Evolutionary conservation across 1,284 basidiomycete genomes (phyloP).

Genomic region (Heterobasidion occidentale): DNA sequence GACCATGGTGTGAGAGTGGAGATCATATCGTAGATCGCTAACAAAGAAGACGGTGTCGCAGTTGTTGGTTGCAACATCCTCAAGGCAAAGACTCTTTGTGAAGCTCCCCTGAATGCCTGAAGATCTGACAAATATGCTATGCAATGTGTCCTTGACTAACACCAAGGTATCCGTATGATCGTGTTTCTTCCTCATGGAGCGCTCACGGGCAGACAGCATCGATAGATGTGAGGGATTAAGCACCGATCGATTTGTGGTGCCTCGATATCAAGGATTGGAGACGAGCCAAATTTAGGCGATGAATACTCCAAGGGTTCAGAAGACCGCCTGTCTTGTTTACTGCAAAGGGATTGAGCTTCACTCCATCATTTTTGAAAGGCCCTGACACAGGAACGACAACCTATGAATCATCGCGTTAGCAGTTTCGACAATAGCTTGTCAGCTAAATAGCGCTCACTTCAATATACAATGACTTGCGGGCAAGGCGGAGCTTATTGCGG

Average conservation of each 20-base stretch:
- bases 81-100: neutral
- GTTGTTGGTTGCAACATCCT: neutral
- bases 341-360: conserved; percentile 25
- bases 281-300: conserved; percentile 29
- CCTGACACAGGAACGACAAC: conserved; percentile 18
- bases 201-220: conserved; percentile 24
- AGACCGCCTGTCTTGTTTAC: conserved; percentile 12
- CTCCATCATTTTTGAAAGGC: conserved; percentile 18
- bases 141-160: conserved; percentile 25
- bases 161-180: conserved; percentile 14
- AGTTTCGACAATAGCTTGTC: neutral
- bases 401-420: conserved; percentile 9
- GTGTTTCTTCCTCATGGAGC: conserved; percentile 13
- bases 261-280: conserved; percentile 18
- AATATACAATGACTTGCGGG: neutral
- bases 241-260: neutral
- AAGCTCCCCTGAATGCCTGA: conserved; percentile 15
- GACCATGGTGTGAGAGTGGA: conserved; percentile 34
- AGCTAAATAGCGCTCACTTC: neutral
- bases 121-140: conserved; percentile 20
- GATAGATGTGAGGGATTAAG: conserved; percentile 20
- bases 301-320: conserved; percentile 30
- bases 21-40: conserved; percentile 33
- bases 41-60: conserved; percentile 31
- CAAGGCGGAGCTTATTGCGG: conserved; percentile 24